These are phyloP conservation scores for Trichoderma virens DNA, from an alignment of 495 filamentous ascomycete species.

Conservation along the genomic window DNA sequence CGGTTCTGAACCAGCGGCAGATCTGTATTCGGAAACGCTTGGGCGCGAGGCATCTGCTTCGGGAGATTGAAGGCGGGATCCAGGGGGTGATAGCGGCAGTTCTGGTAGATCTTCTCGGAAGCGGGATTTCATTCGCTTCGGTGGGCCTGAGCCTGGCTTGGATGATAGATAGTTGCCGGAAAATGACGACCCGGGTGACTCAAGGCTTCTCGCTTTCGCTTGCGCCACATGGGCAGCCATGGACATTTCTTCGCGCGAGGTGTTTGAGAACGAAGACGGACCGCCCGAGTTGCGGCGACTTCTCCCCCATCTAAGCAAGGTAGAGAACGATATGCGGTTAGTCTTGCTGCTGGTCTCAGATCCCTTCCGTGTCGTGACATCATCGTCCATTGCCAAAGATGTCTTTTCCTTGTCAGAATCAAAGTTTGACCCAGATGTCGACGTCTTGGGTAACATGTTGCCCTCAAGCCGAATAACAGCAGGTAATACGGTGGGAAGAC, in stretches of 20 bases:
- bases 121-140: slow-evolving; percentile 75
- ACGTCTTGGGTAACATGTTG: slow-evolving; percentile 6
- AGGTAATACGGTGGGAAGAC: neutral
- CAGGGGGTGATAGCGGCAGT: slow-evolving; percentile 69
- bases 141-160: slow-evolving; percentile 33
- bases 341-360: slow-evolving; percentile 38
- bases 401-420: slow-evolving; percentile 30
- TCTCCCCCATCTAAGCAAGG: slow-evolving; percentile 63
- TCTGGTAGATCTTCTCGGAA: slow-evolving; percentile 93
- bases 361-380: slow-evolving; percentile 23
- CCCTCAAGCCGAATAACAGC: neutral
- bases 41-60: slow-evolving; percentile 40
- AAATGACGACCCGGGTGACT: neutral
- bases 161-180: slow-evolving; percentile 26
- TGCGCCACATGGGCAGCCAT: slow-evolving; percentile 7
- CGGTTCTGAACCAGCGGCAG: neutral
- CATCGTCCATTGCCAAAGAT: slow-evolving; percentile 28
- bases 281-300: slow-evolving; percentile 53
- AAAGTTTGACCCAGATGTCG: slow-evolving; percentile 23
- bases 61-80: slow-evolving; percentile 71
- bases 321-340: slow-evolving; percentile 48
- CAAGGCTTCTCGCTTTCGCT: slow-evolving; percentile 13
- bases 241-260: slow-evolving; percentile 70
- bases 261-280: slow-evolving; percentile 66
- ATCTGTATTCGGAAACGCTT: slow-evolving; percentile 18